Conservation (phyloP, 331 rosid species). For the Quercus lobata region DNA sequence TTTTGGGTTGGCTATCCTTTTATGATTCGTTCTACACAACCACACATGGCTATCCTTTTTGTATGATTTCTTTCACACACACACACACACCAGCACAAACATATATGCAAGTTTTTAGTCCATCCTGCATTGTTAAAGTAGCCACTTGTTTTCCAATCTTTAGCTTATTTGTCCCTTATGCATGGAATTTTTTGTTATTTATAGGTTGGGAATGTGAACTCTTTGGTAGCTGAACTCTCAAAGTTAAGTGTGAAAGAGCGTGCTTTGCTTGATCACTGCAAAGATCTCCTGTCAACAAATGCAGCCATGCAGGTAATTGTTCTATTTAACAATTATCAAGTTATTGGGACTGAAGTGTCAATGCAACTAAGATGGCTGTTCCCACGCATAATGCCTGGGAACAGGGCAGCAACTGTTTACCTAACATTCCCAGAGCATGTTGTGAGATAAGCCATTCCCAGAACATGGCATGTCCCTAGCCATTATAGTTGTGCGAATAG, state of each 20-base stretch:
- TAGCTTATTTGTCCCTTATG: background rate
- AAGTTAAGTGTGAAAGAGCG: slow-evolving; percentile 41
- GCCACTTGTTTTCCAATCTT: background rate
- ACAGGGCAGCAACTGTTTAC: background rate
- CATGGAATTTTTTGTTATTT: slow-evolving; percentile 1
- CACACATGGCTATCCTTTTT: no score
- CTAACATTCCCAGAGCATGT: slow-evolving; percentile 30
- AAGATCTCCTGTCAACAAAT: slow-evolving; percentile 39
- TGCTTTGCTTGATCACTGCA: slow-evolving; percentile 48
- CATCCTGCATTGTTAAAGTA: background rate
- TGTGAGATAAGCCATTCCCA: background rate
- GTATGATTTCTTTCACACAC: no score
- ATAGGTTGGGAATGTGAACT: slow-evolving; percentile 47
- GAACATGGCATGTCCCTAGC: background rate
- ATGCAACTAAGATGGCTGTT: background rate
- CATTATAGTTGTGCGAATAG: background rate
- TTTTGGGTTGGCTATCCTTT: background rate
- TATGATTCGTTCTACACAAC: no score
- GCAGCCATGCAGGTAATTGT: slow-evolving; percentile 43
- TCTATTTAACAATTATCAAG: background rate
- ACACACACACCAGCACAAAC: no score
- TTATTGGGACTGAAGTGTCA: background rate
- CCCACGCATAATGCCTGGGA: background rate
- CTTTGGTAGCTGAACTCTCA: slow-evolving; percentile 42
- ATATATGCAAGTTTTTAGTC: background rate